Evolutionary conservation across 768 basidiomycete species (phyloP).

Genomic region (Boletus rex-veris): DNA sequence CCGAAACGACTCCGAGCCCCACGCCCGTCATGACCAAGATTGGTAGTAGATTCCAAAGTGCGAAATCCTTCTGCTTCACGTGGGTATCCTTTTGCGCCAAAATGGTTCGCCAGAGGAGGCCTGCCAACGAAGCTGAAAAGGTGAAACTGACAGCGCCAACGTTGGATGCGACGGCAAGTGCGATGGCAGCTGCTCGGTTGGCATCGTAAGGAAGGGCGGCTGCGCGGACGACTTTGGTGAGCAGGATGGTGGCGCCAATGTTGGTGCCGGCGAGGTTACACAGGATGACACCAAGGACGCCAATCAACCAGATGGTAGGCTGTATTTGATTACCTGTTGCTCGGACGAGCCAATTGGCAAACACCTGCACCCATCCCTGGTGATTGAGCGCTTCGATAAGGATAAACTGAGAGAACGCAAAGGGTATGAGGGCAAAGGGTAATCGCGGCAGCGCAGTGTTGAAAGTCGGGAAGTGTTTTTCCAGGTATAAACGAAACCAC

Average conservation of each 20-base stretch:
- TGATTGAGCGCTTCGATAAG: constrained; percentile 80
- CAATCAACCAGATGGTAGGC: constrained; percentile 62
- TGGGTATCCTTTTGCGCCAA: constrained; percentile 67
- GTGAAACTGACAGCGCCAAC: constrained; percentile 90
- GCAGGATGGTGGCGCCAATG: constrained; percentile 87
- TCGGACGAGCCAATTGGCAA: constrained; percentile 61
- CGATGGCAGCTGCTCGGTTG: constrained; percentile 55
- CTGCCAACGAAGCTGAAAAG: constrained; percentile 86
- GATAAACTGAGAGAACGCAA: constrained; percentile 94
- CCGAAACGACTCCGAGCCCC: constrained; percentile 67
- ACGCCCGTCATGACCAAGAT: constrained; percentile 61
- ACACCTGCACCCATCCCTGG: constrained; percentile 86
- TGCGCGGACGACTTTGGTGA: constrained; percentile 71
- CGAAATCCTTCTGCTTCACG: constrained; percentile 62
- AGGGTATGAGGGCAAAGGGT: constrained; percentile 84
- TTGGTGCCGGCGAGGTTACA: constrained; percentile 88
- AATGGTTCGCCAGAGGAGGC: constrained; percentile 80
- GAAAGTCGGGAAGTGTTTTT: constrained; percentile 66
- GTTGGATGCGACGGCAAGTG: constrained; percentile 84
- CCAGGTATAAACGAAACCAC: neutral
- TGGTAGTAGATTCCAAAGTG: constrained; percentile 67
- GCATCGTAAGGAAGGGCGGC: constrained; percentile 36
- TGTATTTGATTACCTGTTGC: constrained; percentile 42
- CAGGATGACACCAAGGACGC: constrained; percentile 65
- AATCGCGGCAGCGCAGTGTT: constrained; percentile 64